A percentile compares a stretch with the other conserved stretches of the same genome.
phyloP scores from a whole-genome alignment of 768 basidiomycete genomes.

The Baorangia bicolor region DNA sequence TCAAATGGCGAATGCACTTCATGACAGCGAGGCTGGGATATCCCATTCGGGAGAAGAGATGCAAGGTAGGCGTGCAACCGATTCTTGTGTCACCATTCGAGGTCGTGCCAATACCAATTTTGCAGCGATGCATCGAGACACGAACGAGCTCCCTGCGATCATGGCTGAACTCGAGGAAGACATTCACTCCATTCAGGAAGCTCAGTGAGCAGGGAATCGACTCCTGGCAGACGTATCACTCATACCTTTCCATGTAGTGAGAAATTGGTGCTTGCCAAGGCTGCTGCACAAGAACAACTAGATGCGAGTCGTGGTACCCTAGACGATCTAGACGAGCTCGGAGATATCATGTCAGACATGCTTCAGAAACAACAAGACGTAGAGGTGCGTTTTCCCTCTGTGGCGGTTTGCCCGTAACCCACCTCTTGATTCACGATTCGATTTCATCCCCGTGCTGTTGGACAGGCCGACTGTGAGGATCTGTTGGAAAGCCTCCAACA shows the following conservation, averaged over 20 bases:
- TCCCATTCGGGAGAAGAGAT: slow-evolving; percentile 67
- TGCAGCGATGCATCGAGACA: slow-evolving; percentile 78
- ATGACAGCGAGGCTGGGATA: slow-evolving; percentile 69
- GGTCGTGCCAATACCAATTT: not conserved
- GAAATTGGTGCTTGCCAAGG: slow-evolving; percentile 45
- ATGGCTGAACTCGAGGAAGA: slow-evolving; percentile 69
- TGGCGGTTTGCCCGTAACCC: not conserved
- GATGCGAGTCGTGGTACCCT: slow-evolving; percentile 49
- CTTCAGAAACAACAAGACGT: slow-evolving; percentile 63
- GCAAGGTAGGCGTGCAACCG: slow-evolving; percentile 44
- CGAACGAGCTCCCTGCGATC: slow-evolving; percentile 72
- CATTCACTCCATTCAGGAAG: slow-evolving; percentile 48
- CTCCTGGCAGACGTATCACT: not conserved
- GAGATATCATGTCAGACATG: slow-evolving; percentile 79
- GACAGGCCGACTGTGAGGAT: slow-evolving; percentile 51
- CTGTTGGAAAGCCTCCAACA: slow-evolving; percentile 56
- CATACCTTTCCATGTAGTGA: slow-evolving; percentile 41
- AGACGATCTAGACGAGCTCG: slow-evolving; percentile 72
- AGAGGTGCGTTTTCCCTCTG: slow-evolving; percentile 46
- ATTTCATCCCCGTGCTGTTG: not conserved
- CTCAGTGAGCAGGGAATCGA: slow-evolving; percentile 47
- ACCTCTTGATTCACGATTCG: not conserved
- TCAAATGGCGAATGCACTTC: slow-evolving; percentile 68
- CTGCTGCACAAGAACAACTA: slow-evolving; percentile 45
- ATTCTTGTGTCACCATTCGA: not conserved